Evolutionary conservation across 305 asterid species (phyloP).

Genomic region (Fraxinus xanthoxyloides): DNA sequence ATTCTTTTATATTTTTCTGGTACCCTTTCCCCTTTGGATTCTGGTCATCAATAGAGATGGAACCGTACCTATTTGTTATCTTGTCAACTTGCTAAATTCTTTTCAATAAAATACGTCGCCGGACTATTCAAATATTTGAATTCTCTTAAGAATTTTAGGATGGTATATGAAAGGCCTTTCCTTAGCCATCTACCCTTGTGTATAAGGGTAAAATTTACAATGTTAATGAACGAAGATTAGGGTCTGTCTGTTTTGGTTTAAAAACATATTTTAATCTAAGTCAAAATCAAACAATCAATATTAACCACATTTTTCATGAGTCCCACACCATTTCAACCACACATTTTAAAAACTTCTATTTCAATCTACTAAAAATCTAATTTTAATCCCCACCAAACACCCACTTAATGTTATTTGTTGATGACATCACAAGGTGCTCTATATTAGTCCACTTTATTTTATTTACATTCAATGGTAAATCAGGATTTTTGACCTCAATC

Average conservation of each 20-base stretch:
- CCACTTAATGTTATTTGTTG: background rate
- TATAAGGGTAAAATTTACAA: background rate
- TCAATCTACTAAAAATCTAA: too few species aligned
- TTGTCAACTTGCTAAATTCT: background rate
- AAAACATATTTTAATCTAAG: too few species aligned
- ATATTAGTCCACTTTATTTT: background rate
- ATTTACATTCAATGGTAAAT: background rate
- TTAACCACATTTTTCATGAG: too few species aligned
- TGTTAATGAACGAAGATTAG: background rate
- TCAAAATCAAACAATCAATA: too few species aligned
- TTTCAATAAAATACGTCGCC: background rate
- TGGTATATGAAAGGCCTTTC: background rate
- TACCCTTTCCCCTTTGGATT: background rate
- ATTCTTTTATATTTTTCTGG: background rate
- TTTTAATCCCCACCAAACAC: too few species aligned
- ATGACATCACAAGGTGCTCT: background rate
- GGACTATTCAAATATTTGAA: background rate
- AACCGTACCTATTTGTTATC: background rate
- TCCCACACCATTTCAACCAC: too few species aligned
- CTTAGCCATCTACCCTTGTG: background rate
- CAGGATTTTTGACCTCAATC: background rate
- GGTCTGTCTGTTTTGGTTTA: too few species aligned
- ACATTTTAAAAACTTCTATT: too few species aligned
- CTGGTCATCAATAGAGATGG: background rate
- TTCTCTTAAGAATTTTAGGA: background rate